A percentile compares a stretch with the other conserved stretches of the same genome.
phyloP scores from a whole-genome alignment of 148 eudicot genomes.

The Vaccinium darrowii region DNA sequence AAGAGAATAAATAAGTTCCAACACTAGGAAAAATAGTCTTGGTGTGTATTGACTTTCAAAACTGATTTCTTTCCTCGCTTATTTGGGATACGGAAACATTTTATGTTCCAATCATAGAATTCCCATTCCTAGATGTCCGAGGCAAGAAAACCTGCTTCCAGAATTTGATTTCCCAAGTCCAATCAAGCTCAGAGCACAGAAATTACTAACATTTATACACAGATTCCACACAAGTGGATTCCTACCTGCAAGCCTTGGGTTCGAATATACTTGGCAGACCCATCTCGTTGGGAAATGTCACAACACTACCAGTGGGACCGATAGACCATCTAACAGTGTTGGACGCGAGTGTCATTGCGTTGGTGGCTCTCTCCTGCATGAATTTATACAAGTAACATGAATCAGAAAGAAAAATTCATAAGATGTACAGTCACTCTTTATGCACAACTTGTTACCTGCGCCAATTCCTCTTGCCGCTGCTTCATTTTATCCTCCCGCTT shows the following conservation, averaged over 20 bases:
- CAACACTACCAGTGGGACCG: conserved; percentile 52
- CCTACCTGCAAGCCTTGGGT: conserved; percentile 42
- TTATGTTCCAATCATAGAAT: neutral
- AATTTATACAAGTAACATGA: conserved; percentile 11
- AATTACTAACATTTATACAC: neutral
- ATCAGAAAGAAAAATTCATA: neutral
- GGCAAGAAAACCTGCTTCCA: neutral
- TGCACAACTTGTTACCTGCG: conserved; percentile 34
- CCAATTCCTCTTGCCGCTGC: conserved; percentile 46
- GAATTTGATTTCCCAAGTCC: neutral
- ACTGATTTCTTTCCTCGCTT: neutral
- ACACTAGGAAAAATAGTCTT: neutral
- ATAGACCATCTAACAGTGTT: conserved; percentile 41
- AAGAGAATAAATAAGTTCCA: too few relatives aligned
- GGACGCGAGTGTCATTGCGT: conserved; percentile 34
- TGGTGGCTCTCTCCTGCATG: conserved; percentile 44
- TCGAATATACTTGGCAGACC: conserved; percentile 49
- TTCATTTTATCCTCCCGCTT: conserved; percentile 52
- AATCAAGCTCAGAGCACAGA: neutral
- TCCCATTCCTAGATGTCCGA: neutral
- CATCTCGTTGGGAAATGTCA: conserved; percentile 47
- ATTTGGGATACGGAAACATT: neutral
- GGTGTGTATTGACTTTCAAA: neutral
- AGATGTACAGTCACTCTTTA: neutral
- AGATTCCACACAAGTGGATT: conserved; percentile 7